phyloP scores from a whole-genome alignment of 768 basidiomycete species.

The Gymnopilus junonius region DNA sequence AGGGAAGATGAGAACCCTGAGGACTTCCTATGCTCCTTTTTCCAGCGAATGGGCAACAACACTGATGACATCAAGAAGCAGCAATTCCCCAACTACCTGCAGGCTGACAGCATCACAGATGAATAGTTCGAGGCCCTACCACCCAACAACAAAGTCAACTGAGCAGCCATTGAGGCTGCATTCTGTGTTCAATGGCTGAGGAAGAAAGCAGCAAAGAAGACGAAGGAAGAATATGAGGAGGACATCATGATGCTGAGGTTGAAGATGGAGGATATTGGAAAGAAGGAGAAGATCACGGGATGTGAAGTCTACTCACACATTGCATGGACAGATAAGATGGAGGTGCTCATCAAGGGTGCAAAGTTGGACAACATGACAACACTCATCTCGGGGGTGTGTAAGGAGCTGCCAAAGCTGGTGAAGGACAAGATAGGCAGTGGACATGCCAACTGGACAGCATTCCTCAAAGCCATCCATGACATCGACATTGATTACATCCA shows the following conservation, averaged over 20 bases:
- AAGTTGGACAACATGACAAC: slow-evolving; percentile 9
- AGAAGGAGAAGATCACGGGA: slow-evolving; percentile 15
- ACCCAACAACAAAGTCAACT: not conserved
- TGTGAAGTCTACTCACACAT: slow-evolving; percentile 22
- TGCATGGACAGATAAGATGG: slow-evolving; percentile 26
- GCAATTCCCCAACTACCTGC: slow-evolving; percentile 1
- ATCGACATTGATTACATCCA: not conserved
- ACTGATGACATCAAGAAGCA: not conserved
- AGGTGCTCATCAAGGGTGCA: slow-evolving; percentile 11
- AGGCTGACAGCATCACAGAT: not conserved
- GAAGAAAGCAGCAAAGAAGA: slow-evolving; percentile 1
- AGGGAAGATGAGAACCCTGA: slow-evolving; percentile 4
- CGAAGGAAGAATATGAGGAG: not conserved
- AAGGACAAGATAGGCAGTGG: not conserved
- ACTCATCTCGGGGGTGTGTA: slow-evolving; percentile 6
- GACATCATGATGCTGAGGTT: not conserved
- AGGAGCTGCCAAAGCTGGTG: slow-evolving; percentile 9
- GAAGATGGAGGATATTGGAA: slow-evolving; percentile 14
- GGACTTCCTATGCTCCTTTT: not conserved
- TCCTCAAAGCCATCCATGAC: slow-evolving; percentile 14
- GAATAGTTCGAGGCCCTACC: not conserved
- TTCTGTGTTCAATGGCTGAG: not conserved
- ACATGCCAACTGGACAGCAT: slow-evolving; percentile 15
- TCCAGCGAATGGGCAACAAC: not conserved
- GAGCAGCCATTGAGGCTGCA: not conserved